Percentiles rank a stretch among this genome's conserved stretches.
Conservation (phyloP, 2,329 filamentous ascomycete genomes). For the Pyrenochaeta sp. region DNA sequence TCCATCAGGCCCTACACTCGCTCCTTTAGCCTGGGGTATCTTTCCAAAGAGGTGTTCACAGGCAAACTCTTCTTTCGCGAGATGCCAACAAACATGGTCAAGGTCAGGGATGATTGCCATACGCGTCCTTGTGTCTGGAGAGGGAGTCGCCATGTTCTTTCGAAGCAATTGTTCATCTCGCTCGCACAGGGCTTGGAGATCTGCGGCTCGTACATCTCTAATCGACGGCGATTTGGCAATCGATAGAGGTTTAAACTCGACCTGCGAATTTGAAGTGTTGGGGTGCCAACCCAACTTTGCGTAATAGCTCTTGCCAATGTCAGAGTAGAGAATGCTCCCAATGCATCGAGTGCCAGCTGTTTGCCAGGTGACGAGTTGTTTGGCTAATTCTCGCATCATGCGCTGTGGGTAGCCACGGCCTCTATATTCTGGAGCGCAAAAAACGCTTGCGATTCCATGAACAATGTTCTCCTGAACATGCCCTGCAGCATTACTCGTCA, state of each 20-base stretch:
- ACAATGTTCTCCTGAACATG: conserved; percentile 63
- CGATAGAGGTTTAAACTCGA: conserved; percentile 59
- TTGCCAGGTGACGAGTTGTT: conserved; percentile 60
- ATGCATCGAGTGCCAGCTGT: conserved; percentile 42
- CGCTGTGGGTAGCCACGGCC: conserved; percentile 76
- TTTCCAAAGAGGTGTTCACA: conserved; percentile 64
- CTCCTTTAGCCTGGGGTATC: conserved; percentile 69
- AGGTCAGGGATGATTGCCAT: conserved; percentile 73
- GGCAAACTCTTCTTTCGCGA: conserved; percentile 79
- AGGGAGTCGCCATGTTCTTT: conserved; percentile 51
- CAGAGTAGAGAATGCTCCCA: conserved; percentile 83
- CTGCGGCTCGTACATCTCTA: conserved; percentile 62
- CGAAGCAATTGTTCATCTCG: conserved; percentile 70
- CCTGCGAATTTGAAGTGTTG: conserved; percentile 73
- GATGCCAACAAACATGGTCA: conserved; percentile 75
- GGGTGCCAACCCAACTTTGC: conserved; percentile 75
- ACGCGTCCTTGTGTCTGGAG: conserved; percentile 51
- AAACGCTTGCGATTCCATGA: conserved; percentile 80
- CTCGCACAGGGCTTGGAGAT: conserved; percentile 66
- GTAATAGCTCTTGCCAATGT: conserved; percentile 84
- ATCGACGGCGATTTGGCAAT: conserved; percentile 5
- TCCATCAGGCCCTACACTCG: conserved; percentile 62
- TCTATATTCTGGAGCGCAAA: conserved; percentile 69
- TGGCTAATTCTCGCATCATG: conserved; percentile 75
- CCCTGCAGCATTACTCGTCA: conserved; percentile 52